Percentiles rank a stretch among this genome's conserved stretches.
Conservation (phyloP, 345 rosid genomes). For the Eucalyptus coolabah region DNA sequence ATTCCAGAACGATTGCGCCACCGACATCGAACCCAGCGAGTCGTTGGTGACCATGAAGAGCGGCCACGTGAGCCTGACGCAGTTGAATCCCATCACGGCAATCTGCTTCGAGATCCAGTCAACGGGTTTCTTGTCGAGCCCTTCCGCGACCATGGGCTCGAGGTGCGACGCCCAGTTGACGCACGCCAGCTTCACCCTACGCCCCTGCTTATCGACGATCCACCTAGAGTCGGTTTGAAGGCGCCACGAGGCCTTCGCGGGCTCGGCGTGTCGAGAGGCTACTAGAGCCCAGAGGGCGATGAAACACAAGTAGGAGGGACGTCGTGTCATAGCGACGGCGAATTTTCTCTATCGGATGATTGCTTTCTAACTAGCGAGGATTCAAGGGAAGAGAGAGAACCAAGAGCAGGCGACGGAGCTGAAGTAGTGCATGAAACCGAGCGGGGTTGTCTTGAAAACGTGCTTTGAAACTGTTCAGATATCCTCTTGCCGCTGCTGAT, state of each 20-base stretch:
- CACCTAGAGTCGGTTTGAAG: not conserved
- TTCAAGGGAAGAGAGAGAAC: not conserved
- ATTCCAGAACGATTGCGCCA: slow-evolving; percentile 39
- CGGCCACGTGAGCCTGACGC: slow-evolving; percentile 72
- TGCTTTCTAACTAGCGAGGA: not conserved
- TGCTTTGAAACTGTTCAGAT: not conserved
- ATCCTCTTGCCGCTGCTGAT: not conserved
- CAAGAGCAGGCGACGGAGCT: not conserved
- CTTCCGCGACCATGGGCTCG: slow-evolving; percentile 54
- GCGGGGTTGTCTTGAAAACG: not conserved
- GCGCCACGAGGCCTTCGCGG: not conserved
- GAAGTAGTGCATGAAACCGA: not conserved
- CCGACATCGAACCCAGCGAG: slow-evolving; percentile 33
- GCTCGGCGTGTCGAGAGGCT: not conserved
- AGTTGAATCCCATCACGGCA: slow-evolving; percentile 38
- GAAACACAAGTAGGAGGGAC: not conserved
- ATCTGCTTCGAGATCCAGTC: slow-evolving; percentile 17
- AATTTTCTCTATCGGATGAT: not conserved
- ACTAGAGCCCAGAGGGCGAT: not conserved
- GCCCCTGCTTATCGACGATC: not conserved
- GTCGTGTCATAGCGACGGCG: not conserved
- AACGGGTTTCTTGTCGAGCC: slow-evolving; percentile 53
- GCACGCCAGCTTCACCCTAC: not conserved
- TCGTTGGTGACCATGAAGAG: slow-evolving; percentile 34
- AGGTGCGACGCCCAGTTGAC: slow-evolving; percentile 18